Conservation (phyloP, 1,139 yeast genomes). For the Suhomyces guaymorum region DNA sequence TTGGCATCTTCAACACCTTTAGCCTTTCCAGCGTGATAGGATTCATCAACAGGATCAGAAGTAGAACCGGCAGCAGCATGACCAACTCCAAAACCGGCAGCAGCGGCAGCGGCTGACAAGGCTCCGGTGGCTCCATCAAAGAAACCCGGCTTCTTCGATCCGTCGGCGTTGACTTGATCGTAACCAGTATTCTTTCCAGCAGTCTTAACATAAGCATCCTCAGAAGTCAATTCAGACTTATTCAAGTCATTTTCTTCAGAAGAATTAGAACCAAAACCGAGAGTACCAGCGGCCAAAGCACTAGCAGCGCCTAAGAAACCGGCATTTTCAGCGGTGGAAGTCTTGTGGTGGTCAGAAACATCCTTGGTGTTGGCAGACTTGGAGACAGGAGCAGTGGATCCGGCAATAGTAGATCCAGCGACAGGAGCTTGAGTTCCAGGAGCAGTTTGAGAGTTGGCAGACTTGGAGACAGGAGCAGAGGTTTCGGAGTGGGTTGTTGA, state of each 20-base stretch:
- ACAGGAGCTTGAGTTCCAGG: too few species aligned
- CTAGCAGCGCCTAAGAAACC: conserved; percentile 13
- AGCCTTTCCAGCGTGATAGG: conserved; percentile 19
- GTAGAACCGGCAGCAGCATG: conserved; percentile 7
- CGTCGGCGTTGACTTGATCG: conserved; percentile 6
- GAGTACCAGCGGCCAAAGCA: conserved; percentile 15
- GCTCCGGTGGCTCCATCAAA: conserved; percentile 22
- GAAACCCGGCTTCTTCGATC: conserved; percentile 11
- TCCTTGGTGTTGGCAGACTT: conserved; percentile 12
- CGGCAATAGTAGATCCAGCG: not conserved
- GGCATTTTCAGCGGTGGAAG: not conserved
- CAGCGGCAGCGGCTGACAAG: conserved; percentile 29
- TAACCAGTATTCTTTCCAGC: conserved; percentile 7
- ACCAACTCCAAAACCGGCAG: conserved; percentile 21
- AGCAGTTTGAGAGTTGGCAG: not conserved
- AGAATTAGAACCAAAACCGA: conserved; percentile 16
- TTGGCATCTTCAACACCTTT: conserved; percentile 9
- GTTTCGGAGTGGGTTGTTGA: not conserved
- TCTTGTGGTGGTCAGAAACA: not conserved
- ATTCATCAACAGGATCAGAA: conserved; percentile 14
- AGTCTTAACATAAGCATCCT: conserved; percentile 14
- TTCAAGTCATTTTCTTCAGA: conserved; percentile 8
- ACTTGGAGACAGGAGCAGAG: not conserved
- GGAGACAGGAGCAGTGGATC: conserved; percentile 1
- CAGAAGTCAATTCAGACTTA: conserved; percentile 8